Evolutionary conservation across 2,329 filamentous ascomycete genomes (phyloP), one percentile per base, ranked within the genome.

Genomic region (Pseudogymnoascus sp.): DNA sequence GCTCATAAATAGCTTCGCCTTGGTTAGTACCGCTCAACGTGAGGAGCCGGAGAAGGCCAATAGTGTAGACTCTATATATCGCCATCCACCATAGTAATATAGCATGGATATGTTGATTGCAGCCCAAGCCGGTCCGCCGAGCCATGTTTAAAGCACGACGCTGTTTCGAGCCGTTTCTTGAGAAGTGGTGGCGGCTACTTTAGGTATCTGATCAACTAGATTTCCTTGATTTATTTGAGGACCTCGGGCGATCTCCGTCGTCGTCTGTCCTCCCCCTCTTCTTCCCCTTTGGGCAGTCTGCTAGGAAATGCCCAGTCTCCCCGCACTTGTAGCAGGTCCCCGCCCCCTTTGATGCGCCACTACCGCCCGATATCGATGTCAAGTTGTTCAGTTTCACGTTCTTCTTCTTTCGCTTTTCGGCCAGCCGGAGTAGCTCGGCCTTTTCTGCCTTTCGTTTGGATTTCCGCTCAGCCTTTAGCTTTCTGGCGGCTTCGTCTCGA

Each of bases 301-400:
- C 74, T 60, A 78, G 78, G 65, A 80, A 81, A 72, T 90, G 87
- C 1, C 86, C 86, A 35, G 76, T 75, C 65, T 83, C 78, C 13
- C 84, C 82, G 70, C 87, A 90, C 15, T 75, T 79, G 72, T 81
- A 83, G 71, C 87, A 90, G 52, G 66, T 42, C 69, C 64, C 64
- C 65, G 73, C 66, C 67, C 72, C 73, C 67, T 72, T 64, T 66
- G 68, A 62, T 66, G 66, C 62, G 64, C 69, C 72, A 65, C 72
- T 71, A 40, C 73, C 72, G 39, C 78, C 77, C 63, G 86, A 89
- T 55, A 90, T 83, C 1, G 84, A 87, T 4, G 78, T 80, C 62
- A 86, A 71, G 25, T 79, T 79, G 69, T 87, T 87, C 62, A 90
- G 74, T 64, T 87, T 86, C 60, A 89, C 79, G 61, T 87, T 83